A percentile compares a stretch with the other conserved stretches of the same genome.
Conservation (phyloP, 2,329 filamentous ascomycete species). For the Pseudonectria buxi region DNA sequence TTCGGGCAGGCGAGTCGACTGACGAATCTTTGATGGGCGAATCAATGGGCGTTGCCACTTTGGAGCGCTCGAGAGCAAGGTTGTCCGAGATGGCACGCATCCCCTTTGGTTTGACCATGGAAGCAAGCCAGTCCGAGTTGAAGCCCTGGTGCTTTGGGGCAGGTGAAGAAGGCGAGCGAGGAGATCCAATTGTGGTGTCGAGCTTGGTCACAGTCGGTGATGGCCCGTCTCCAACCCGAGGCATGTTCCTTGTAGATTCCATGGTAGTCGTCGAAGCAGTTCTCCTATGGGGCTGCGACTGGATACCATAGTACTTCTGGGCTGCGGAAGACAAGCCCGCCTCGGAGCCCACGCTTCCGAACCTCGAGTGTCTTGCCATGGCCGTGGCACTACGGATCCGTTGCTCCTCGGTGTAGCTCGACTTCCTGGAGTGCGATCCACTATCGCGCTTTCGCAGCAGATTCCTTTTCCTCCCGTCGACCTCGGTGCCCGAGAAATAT, state of each 20-base stretch:
- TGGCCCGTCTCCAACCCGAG: constrained; percentile 46
- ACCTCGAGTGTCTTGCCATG: constrained; percentile 66
- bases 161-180: constrained; percentile 37
- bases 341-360: constrained; percentile 74
- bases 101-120: constrained; percentile 52
- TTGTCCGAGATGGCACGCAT: constrained; percentile 79
- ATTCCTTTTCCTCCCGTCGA: constrained; percentile 69
- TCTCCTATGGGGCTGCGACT: constrained; percentile 45
- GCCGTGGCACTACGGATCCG: constrained; percentile 58
- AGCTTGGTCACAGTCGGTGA: constrained; percentile 56
- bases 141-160: constrained; percentile 36
- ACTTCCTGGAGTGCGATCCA: constrained; percentile 56
- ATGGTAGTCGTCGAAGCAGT: constrained; percentile 55
- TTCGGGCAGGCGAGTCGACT: constrained; percentile 52
- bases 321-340: constrained; percentile 52
- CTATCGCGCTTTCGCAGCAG: constrained; percentile 74
- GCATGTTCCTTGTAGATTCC: constrained; percentile 44
- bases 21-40: constrained; percentile 29
- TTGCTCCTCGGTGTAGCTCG: constrained; percentile 72
- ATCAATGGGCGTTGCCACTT: constrained; percentile 42
- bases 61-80: constrained; percentile 50
- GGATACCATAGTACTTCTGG: constrained; percentile 63
- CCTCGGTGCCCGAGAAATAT: constrained; percentile 87
- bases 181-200: constrained; percentile 38
- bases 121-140: constrained; percentile 50